A percentile compares a stretch with the other conserved stretches of the same genome.
These are phyloP conservation scores for Ustilago cynodontis DNA, from an alignment of 1,284 basidiomycete genomes.

Conservation along the genomic window DNA sequence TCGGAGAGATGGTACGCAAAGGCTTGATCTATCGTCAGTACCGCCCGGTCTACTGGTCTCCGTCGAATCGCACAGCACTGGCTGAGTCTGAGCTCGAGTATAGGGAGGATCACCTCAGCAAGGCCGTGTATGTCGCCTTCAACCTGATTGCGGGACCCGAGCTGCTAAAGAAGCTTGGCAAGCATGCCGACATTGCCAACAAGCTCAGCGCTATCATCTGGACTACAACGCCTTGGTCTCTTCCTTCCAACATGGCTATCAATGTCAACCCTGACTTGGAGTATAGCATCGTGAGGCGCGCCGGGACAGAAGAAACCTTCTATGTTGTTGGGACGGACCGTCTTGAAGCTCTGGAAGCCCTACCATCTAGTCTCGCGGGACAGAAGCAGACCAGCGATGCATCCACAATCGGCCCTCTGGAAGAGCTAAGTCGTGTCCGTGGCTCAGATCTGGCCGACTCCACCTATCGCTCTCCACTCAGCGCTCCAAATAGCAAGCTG, in stretches of 20 bases:
- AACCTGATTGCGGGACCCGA: slow-evolving; percentile 61
- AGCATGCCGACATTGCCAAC: slow-evolving; percentile 61
- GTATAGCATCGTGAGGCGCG: slow-evolving; percentile 77
- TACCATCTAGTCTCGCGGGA: slow-evolving; percentile 5
- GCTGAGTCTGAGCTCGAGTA: slow-evolving; percentile 96
- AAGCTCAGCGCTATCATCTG: slow-evolving; percentile 82
- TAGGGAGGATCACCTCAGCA: slow-evolving; percentile 86
- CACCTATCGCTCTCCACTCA: slow-evolving; percentile 80
- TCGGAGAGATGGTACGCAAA: slow-evolving; percentile 84
- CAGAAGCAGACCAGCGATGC: not conserved
- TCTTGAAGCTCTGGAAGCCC: slow-evolving; percentile 69
- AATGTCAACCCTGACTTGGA: slow-evolving; percentile 81
- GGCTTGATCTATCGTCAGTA: slow-evolving; percentile 87
- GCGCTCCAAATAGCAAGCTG: slow-evolving; percentile 62
- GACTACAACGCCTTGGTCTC: slow-evolving; percentile 98
- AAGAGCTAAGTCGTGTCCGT: slow-evolving; percentile 33
- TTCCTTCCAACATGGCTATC: slow-evolving; percentile 96
- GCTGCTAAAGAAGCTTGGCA: slow-evolving; percentile 22
- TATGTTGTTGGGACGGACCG: slow-evolving; percentile 81
- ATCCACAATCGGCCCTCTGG: slow-evolving; percentile 38
- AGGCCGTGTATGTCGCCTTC: slow-evolving; percentile 88
- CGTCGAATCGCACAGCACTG: slow-evolving; percentile 90
- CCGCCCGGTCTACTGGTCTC: slow-evolving; percentile 94
- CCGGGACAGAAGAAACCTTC: slow-evolving; percentile 68
- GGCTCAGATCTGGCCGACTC: slow-evolving; percentile 75